phyloP scores from a whole-genome alignment of 73 alveolate genomes.

The Uronychia setigera region DNA sequence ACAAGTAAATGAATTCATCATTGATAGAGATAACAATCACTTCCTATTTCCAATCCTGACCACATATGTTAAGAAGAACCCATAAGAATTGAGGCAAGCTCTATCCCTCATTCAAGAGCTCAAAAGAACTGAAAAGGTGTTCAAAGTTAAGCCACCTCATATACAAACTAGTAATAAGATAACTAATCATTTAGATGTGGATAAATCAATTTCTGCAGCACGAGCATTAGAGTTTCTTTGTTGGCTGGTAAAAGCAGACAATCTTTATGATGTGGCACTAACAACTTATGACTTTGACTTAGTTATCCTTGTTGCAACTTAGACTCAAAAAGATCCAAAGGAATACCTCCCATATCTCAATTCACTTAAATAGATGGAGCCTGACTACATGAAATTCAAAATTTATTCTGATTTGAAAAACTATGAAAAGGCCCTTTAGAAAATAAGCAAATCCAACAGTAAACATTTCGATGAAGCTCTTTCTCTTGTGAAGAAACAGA shows the following conservation, averaged over 20 bases:
- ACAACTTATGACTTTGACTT: constrained; percentile 97
- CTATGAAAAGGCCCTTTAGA: constrained; percentile 80
- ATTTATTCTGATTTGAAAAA: constrained; percentile 79
- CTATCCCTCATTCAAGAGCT: constrained; percentile 63
- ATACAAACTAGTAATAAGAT: constrained; percentile 72
- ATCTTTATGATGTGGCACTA: constrained; percentile 94
- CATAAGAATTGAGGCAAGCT: constrained; percentile 82
- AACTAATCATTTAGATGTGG: constrained; percentile 30
- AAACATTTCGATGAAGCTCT: constrained; percentile 80
- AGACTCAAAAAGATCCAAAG: constrained; percentile 98
- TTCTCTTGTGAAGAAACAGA: constrained; percentile 72
- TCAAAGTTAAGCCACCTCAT: constrained; percentile 87
- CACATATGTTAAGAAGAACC: constrained; percentile 75
- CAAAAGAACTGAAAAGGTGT: constrained; percentile 71
- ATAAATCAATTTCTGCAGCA: constrained; percentile 64
- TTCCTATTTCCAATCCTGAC: constrained; percentile 76
- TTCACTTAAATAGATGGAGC: constrained; percentile 70
- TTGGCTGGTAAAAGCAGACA: constrained; percentile 97
- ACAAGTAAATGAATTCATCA: constrained; percentile 13
- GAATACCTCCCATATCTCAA: constrained; percentile 94
- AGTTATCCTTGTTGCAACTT: constrained; percentile 93
- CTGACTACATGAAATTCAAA: constrained; percentile 72
- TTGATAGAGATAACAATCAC: constrained; percentile 47
- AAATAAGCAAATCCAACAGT: constrained; percentile 78
- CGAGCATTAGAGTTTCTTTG: constrained; percentile 96